phyloP scores from a whole-genome alignment of 73 alveolate species.

The Uronychia binucleata region DNA sequence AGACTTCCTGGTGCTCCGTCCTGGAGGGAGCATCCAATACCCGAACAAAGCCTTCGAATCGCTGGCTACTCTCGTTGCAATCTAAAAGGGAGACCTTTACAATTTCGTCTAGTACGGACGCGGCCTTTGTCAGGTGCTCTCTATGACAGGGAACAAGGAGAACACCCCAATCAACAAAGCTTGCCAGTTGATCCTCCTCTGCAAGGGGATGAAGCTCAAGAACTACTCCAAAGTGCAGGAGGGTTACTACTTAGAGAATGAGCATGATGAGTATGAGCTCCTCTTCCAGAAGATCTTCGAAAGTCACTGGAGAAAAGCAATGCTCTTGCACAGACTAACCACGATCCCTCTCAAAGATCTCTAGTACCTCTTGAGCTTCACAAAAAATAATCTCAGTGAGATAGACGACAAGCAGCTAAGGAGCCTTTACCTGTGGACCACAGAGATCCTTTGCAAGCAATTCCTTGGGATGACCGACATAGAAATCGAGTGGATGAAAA shows the following conservation, averaged over 20 bases:
- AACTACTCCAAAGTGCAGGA: background rate
- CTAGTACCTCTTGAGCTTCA: background rate
- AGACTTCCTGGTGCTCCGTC: background rate
- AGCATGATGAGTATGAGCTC: background rate
- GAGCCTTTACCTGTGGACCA: background rate
- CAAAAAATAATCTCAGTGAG: background rate
- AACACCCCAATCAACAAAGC: background rate
- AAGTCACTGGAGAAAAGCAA: background rate
- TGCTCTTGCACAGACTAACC: background rate
- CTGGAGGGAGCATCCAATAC: background rate
- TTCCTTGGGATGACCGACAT: background rate
- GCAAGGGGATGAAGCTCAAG: background rate
- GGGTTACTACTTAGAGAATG: background rate
- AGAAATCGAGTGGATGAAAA: background rate
- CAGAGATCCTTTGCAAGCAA: background rate
- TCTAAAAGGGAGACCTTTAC: background rate
- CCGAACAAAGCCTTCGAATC: background rate
- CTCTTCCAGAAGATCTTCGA: background rate
- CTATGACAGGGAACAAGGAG: conserved; percentile 1
- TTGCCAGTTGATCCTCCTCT: background rate
- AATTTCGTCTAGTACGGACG: conserved; percentile 2
- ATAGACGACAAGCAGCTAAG: background rate
- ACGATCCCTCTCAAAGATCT: background rate
- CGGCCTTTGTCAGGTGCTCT: background rate
- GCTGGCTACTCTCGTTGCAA: background rate